Evolutionary conservation across 176 grass and related monocot genomes (phyloP).

Genomic region (Pontederia crassipes): DNA sequence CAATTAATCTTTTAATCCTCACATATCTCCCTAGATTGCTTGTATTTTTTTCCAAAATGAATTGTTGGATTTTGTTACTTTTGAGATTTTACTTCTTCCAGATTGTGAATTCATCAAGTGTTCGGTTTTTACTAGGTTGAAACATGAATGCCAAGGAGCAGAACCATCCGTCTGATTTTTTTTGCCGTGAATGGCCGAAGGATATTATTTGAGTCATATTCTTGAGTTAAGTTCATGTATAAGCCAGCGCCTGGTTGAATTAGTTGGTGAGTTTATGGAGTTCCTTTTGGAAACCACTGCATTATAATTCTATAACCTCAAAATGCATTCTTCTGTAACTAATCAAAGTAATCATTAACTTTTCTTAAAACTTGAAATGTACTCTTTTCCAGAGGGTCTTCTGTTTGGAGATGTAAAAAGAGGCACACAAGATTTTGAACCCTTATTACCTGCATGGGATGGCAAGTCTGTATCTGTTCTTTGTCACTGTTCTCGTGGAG

Average conservation of each 20-base stretch:
- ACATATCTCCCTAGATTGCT: too few relatives aligned
- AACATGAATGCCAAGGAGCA: neutral
- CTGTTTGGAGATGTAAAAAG: conserved; percentile 28
- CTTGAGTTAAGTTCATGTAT: conserved; percentile 52
- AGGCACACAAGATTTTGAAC: conserved; percentile 21
- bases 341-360: neutral
- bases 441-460: conserved; percentile 14
- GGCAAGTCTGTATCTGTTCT: conserved; percentile 17
- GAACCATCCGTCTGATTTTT: neutral
- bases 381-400: conserved; percentile 28
- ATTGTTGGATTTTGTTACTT: too few relatives aligned
- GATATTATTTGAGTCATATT: conserved; percentile 46
- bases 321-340: too few relatives aligned
- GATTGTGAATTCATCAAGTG: too few relatives aligned
- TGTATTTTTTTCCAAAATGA: too few relatives aligned
- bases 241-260: conserved; percentile 35
- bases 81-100: too few relatives aligned
- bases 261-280: conserved; percentile 44
- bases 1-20: too few relatives aligned
- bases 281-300: neutral
- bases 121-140: too few relatives aligned
- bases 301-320: neutral
- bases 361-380: neutral
- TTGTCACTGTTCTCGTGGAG: conserved; percentile 11
- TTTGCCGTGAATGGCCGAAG: conserved; percentile 25